phyloP scores from a whole-genome alignment of 2,329 filamentous ascomycete species.

The Fusarium penzigii region DNA sequence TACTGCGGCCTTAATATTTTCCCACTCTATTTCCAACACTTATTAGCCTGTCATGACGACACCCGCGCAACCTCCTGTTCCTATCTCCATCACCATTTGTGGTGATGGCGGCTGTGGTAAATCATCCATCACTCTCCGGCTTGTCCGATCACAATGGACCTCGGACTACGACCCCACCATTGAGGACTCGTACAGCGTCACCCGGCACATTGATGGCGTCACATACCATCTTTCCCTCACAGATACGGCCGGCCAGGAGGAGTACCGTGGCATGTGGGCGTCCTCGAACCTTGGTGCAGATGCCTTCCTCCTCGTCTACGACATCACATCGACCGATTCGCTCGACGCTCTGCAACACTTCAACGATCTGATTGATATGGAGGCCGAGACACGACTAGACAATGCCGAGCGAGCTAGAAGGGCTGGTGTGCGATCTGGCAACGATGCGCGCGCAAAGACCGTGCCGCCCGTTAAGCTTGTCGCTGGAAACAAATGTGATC shows the following conservation, averaged over 20 bases:
- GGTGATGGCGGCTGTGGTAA: constrained; percentile 85
- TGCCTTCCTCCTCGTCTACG: constrained; percentile 84
- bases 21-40: too few species aligned
- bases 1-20: too few species aligned
- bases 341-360: constrained; percentile 76
- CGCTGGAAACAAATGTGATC: constrained; percentile 83
- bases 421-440: constrained; percentile 39
- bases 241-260: constrained; percentile 86
- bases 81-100: constrained; percentile 78
- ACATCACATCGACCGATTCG: constrained; percentile 72
- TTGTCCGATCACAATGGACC: constrained; percentile 82
- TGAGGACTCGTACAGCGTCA: constrained; percentile 83
- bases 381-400: constrained; percentile 69
- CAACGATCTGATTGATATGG: constrained; percentile 81
- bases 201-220: constrained; percentile 76
- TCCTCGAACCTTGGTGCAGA: constrained; percentile 76
- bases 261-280: constrained; percentile 87
- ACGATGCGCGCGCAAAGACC: constrained; percentile 46
- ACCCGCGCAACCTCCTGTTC: constrained; percentile 42
- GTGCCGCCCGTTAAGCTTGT: constrained; percentile 79
- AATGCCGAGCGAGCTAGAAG: constrained; percentile 55
- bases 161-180: constrained; percentile 81
- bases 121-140: constrained; percentile 79
- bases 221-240: constrained; percentile 78
- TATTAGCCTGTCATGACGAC: constrained; percentile 18